These are phyloP conservation scores for Pyrrhoderma noxium DNA, from an alignment of 1,284 basidiomycete species.

Conservation along the genomic window DNA sequence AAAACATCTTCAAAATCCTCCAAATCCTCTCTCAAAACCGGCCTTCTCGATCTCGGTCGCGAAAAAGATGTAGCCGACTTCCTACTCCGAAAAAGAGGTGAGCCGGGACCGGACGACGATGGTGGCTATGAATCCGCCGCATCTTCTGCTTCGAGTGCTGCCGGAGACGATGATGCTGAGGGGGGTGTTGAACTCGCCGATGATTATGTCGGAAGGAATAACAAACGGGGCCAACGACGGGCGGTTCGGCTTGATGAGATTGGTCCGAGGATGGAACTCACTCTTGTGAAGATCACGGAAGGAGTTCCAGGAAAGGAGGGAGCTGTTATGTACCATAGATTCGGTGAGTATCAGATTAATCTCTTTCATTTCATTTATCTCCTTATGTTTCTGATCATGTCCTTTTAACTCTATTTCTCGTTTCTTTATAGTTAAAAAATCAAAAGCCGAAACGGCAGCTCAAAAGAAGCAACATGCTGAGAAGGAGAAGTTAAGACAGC, in stretches of 20 bases:
- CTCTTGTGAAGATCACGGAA: constrained; percentile 90
- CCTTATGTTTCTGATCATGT: neutral
- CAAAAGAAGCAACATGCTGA: constrained; percentile 71
- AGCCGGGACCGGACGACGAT: constrained; percentile 44
- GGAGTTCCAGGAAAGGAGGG: constrained; percentile 89
- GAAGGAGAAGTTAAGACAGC: constrained; percentile 65
- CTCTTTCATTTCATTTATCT: constrained; percentile 20
- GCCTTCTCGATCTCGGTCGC: constrained; percentile 74
- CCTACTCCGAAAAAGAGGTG: constrained; percentile 67
- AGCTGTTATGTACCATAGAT: constrained; percentile 85
- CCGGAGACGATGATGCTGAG: constrained; percentile 76
- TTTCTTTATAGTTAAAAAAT: constrained; percentile 62
- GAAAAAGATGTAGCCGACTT: constrained; percentile 97
- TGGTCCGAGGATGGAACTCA: constrained; percentile 91
- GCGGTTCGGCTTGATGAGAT: constrained; percentile 92
- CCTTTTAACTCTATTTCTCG: neutral
- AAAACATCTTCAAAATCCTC: constrained; percentile 31
- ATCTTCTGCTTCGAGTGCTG: constrained; percentile 61
- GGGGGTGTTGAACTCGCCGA: constrained; percentile 73
- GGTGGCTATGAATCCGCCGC: constrained; percentile 83
- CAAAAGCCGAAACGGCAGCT: constrained; percentile 59
- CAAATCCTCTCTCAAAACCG: constrained; percentile 22
- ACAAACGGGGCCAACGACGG: constrained; percentile 83
- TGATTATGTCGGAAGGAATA: constrained; percentile 93
- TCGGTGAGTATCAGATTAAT: too few relatives aligned